Evolutionary conservation across 345 rosid genomes (phyloP).

Genomic region (Microcos paniculata): DNA sequence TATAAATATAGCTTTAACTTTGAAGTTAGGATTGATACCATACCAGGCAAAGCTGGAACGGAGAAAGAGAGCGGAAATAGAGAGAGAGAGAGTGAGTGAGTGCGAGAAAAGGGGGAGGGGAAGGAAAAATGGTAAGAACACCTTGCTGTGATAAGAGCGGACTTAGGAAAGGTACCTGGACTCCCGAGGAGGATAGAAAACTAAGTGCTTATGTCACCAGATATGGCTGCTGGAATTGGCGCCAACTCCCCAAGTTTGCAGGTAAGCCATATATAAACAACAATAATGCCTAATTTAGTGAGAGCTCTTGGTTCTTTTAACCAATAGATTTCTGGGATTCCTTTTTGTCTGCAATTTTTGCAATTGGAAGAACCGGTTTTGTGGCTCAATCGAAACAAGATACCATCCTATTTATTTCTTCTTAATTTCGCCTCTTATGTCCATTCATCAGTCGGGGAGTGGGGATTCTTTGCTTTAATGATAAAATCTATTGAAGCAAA

Average conservation of each 20-base stretch:
- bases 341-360: not conserved
- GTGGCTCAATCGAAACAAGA: not conserved
- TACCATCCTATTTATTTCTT: not conserved
- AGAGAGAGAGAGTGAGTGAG: not conserved
- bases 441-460: not conserved
- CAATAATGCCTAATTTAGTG: not conserved
- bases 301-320: too few relatives aligned
- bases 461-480: not conserved
- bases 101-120: not conserved
- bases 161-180: slow-evolving; percentile 59
- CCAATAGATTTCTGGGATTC: not conserved
- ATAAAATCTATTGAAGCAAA: too few relatives aligned
- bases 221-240: slow-evolving; percentile 66
- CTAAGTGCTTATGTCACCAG: slow-evolving; percentile 44
- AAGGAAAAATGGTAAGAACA: slow-evolving; percentile 51
- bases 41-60: not conserved
- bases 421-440: not conserved
- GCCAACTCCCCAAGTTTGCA: slow-evolving; percentile 58
- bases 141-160: slow-evolving; percentile 44
- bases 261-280: slow-evolving; percentile 33
- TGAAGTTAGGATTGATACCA: not conserved
- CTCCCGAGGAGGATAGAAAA: slow-evolving; percentile 58
- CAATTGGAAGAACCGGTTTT: not conserved
- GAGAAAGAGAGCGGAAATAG: not conserved
- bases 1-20: slow-evolving; percentile 20